Conservation (phyloP, 768 basidiomycete species). For the Boletus pseudopeckii region DNA sequence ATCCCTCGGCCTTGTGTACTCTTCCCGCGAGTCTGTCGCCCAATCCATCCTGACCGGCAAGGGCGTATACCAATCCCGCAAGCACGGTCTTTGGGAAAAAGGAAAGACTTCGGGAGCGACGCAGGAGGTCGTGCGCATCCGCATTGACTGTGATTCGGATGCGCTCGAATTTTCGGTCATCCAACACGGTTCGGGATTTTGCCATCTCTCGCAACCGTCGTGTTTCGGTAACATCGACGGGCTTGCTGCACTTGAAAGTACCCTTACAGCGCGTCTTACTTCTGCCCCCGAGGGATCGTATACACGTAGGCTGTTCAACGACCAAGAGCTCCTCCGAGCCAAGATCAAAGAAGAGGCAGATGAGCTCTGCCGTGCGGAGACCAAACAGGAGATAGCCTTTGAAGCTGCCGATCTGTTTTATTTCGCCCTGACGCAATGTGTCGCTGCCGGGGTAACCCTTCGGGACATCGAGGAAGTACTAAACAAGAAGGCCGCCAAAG, state of each 20-base stretch:
- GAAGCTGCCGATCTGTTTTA: slow-evolving; percentile 96
- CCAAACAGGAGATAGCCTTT: slow-evolving; percentile 81
- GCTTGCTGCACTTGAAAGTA: slow-evolving; percentile 74
- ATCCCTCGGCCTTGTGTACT: slow-evolving; percentile 92
- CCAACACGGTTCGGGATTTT: slow-evolving; percentile 90
- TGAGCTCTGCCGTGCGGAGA: slow-evolving; percentile 83
- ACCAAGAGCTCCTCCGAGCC: slow-evolving; percentile 74
- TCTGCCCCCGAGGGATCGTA: slow-evolving; percentile 90
- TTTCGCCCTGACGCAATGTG: slow-evolving; percentile 84
- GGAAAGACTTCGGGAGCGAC: slow-evolving; percentile 95
- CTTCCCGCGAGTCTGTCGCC: slow-evolving; percentile 78
- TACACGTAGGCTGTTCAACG: slow-evolving; percentile 81
- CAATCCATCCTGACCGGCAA: slow-evolving; percentile 86
- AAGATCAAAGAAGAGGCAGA: slow-evolving; percentile 99
- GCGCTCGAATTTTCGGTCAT: slow-evolving; percentile 87
- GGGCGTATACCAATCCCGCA: slow-evolving; percentile 95
- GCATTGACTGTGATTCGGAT: slow-evolving; percentile 89
- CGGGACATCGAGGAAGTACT: slow-evolving; percentile 81
- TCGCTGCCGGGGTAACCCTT: slow-evolving; percentile 76
- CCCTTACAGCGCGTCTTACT: slow-evolving; percentile 64
- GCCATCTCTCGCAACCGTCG: slow-evolving; percentile 81
- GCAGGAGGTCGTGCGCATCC: slow-evolving; percentile 81
- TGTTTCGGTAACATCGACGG: slow-evolving; percentile 89
- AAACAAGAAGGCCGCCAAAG: slow-evolving; percentile 80
- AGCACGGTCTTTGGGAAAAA: slow-evolving; percentile 95